Evolutionary conservation across 306 rosid species (phyloP).

Genomic region (Castanea mollissima): DNA sequence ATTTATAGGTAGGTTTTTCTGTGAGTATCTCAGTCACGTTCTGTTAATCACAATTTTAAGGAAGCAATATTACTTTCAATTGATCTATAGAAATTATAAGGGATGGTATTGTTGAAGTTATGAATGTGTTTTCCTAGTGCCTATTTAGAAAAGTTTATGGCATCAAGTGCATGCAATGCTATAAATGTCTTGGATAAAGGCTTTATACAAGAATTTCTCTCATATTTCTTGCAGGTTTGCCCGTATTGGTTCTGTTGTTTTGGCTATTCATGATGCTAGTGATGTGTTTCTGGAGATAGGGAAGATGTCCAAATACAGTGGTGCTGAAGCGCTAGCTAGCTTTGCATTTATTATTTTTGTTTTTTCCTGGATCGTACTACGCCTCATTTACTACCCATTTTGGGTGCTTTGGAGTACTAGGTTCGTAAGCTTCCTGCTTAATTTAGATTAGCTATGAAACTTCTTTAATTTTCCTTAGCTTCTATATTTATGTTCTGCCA

Average conservation of each 20-base stretch:
- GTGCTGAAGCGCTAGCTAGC: constrained; percentile 78
- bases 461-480: constrained; percentile 11
- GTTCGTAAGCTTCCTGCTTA: constrained; percentile 40
- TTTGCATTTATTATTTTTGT: constrained; percentile 78
- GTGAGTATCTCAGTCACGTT: neutral
- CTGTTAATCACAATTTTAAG: constrained; percentile 12
- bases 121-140: constrained; percentile 2
- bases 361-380: constrained; percentile 69
- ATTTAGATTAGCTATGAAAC: neutral
- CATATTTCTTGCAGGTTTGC: constrained; percentile 62
- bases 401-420: constrained; percentile 96
- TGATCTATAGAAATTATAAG: constrained; percentile 2
- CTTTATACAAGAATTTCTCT: constrained; percentile 14
- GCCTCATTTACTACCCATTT: constrained; percentile 82
- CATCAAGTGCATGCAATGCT: neutral
- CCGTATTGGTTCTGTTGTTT: constrained; percentile 87
- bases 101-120: constrained; percentile 9
- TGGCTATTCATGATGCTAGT: constrained; percentile 91
- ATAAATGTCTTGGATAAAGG: neutral
- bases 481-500: neutral
- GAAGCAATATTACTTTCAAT: neutral
- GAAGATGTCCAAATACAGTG: constrained; percentile 92
- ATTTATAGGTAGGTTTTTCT: constrained; percentile 56
- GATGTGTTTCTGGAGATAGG: constrained; percentile 93
- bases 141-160: neutral